phyloP scores from a whole-genome alignment of 2,329 filamentous ascomycete species.

The Fusarium odoratissimum region DNA sequence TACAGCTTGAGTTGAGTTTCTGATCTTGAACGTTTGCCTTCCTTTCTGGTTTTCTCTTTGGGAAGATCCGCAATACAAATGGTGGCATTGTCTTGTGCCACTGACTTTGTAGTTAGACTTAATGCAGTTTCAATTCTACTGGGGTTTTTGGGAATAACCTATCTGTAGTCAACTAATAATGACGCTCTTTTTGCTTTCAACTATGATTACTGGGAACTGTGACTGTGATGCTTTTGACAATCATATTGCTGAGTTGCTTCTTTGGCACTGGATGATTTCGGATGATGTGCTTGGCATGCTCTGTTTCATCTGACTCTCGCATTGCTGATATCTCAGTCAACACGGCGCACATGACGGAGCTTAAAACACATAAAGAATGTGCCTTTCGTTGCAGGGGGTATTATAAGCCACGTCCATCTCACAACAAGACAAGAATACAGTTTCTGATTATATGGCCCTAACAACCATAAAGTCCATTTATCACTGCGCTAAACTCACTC shows the following conservation, averaged over 20 bases:
- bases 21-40: not conserved
- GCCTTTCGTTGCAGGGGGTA: too few species aligned
- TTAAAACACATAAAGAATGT: not conserved
- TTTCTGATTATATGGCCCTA: rapidly evolving
- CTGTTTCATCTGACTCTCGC: not conserved
- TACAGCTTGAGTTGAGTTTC: not conserved
- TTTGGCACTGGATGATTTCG: not conserved
- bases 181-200: constrained; percentile 2
- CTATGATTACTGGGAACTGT: not conserved
- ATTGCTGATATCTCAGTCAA: not conserved
- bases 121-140: constrained; percentile 16
- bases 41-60: constrained; percentile 23
- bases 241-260: not conserved
- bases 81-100: constrained; percentile 20
- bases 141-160: constrained; percentile 20
- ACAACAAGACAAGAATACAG: not conserved
- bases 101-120: constrained; percentile 27
- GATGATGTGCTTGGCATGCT: not conserved
- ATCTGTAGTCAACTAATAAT: constrained; percentile 19
- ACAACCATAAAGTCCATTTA: not conserved
- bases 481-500: not conserved
- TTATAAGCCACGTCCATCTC: too few species aligned
- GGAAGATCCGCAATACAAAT: constrained; percentile 1
- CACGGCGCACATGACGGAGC: not conserved
- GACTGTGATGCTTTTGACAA: not conserved